phyloP scores from a whole-genome alignment of 2,329 filamentous ascomycete species.

The Cytospora leucostoma region DNA sequence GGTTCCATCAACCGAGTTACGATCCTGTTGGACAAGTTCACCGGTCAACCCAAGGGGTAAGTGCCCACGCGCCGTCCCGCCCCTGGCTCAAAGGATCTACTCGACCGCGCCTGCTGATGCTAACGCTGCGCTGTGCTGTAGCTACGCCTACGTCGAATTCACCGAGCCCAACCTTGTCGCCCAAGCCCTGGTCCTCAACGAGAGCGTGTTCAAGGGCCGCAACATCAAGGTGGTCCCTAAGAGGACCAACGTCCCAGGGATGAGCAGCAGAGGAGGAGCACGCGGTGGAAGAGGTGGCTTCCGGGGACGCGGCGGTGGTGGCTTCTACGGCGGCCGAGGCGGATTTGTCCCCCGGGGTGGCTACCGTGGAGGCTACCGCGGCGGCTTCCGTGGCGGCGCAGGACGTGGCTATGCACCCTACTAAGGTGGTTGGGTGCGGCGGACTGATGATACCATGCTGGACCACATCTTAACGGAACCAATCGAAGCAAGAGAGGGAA shows the following conservation, averaged over 20 bases:
- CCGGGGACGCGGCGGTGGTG: constrained; percentile 49
- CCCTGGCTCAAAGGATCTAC: background rate
- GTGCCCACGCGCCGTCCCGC: constrained; percentile 35
- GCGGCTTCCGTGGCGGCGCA: constrained; percentile 52
- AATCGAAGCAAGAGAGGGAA: background rate
- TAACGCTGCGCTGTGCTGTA: constrained; percentile 42
- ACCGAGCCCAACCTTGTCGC: constrained; percentile 26
- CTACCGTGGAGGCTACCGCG: constrained; percentile 65
- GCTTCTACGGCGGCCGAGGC: constrained; percentile 49
- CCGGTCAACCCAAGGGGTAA: constrained; percentile 98
- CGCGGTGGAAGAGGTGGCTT: constrained; percentile 59
- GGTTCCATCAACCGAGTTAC: constrained; percentile 98
- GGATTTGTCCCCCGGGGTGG: constrained; percentile 54
- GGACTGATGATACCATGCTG: background rate
- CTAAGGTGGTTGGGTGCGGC: constrained; percentile 40
- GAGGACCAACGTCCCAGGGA: constrained; percentile 93
- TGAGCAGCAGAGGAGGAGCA: constrained; percentile 76
- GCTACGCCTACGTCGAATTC: constrained; percentile 87
- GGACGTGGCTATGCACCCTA: constrained; percentile 67
- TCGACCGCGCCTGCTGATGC: background rate
- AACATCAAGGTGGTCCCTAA: constrained; percentile 95
- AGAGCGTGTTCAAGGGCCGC: constrained; percentile 91
- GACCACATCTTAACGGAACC: background rate
- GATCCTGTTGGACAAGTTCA: constrained; percentile 96
- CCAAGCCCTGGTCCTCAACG: constrained; percentile 76